phyloP scores from a whole-genome alignment of 306 rosid genomes.

The Vachellia pachyceras region DNA sequence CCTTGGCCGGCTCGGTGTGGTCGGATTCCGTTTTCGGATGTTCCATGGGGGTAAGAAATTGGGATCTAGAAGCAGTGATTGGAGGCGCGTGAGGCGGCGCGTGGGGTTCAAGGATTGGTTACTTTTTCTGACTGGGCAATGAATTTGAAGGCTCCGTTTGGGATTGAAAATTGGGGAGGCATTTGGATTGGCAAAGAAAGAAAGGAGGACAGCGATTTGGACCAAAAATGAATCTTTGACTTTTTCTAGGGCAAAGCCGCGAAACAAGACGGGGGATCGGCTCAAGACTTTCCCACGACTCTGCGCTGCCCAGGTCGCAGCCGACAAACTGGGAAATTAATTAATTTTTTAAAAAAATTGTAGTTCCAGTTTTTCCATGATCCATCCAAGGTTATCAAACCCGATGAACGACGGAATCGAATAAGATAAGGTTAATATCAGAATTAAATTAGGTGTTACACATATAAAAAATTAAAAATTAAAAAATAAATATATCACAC shows the following conservation, averaged over 20 bases:
- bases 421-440: too few species aligned
- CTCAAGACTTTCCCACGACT: neutral
- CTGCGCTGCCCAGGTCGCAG: neutral
- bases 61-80: neutral
- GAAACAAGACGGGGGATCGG: neutral
- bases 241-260: neutral
- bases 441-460: too few species aligned
- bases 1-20: neutral
- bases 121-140: neutral
- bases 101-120: neutral
- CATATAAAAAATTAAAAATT: too few species aligned
- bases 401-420: too few species aligned
- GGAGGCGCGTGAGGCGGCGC: slow-evolving; percentile 38
- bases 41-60: slow-evolving; percentile 40
- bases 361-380: too few species aligned
- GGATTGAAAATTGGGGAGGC: neutral
- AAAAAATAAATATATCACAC: too few species aligned
- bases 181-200: neutral
- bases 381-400: too few species aligned
- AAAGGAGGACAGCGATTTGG: neutral
- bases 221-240: neutral
- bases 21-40: slow-evolving; percentile 43
- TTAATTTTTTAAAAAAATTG: too few species aligned
- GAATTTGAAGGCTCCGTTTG: neutral
- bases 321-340: neutral